Evolutionary conservation across 768 basidiomycete species (phyloP).

Genomic region (Phanerochaete carnosa): DNA sequence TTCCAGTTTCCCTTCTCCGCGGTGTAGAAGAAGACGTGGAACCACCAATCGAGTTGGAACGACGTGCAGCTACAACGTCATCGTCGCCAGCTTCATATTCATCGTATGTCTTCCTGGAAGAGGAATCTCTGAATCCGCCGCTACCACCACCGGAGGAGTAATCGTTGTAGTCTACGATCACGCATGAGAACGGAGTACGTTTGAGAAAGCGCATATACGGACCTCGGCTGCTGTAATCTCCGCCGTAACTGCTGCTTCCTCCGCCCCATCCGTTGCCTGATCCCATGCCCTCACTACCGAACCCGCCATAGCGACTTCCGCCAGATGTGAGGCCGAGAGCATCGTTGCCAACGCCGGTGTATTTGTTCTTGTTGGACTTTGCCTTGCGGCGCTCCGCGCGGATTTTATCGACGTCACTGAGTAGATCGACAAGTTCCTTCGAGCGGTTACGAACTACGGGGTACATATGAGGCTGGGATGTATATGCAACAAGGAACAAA

Average conservation of each 20-base stretch:
- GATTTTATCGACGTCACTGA: slow-evolving; percentile 89
- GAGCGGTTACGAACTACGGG: slow-evolving; percentile 87
- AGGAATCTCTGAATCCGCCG: slow-evolving; percentile 58
- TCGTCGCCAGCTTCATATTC: slow-evolving; percentile 98
- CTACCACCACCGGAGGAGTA: slow-evolving; percentile 41
- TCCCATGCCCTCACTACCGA: slow-evolving; percentile 51
- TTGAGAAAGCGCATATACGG: slow-evolving; percentile 2
- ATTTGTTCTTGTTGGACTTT: slow-evolving; percentile 87
- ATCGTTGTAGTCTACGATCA: slow-evolving; percentile 26
- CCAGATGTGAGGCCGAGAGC: slow-evolving; percentile 60
- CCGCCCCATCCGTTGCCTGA: slow-evolving; percentile 20
- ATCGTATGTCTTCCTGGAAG: slow-evolving; percentile 64
- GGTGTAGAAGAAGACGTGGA: slow-evolving; percentile 26
- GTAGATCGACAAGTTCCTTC: slow-evolving; percentile 86
- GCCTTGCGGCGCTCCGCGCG: slow-evolving; percentile 89
- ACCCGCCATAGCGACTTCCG: slow-evolving; percentile 64
- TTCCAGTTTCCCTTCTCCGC: slow-evolving; percentile 36
- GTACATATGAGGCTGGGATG: neutral
- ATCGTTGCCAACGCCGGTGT: slow-evolving; percentile 84
- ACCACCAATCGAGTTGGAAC: slow-evolving; percentile 35
- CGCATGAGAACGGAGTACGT: neutral
- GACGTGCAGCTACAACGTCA: slow-evolving; percentile 43
- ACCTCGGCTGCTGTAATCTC: slow-evolving; percentile 16
- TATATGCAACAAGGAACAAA: neutral
- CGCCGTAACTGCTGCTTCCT: slow-evolving; percentile 35